Conservation (phyloP, 106 monocot species). For the Gastrodia elata region DNA sequence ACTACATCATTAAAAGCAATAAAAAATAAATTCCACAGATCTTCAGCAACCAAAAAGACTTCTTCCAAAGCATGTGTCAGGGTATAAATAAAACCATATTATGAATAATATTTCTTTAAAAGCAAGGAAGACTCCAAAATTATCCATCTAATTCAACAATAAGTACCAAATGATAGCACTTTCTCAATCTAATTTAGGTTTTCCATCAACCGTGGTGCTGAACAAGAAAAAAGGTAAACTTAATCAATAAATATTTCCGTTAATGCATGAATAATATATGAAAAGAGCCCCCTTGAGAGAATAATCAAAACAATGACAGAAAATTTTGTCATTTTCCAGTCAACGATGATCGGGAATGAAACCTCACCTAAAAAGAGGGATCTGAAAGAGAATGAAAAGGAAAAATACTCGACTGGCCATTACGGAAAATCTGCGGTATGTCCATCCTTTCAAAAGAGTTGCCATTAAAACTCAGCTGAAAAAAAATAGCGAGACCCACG, state of each 20-base stretch:
- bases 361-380: conserved; percentile 11
- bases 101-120: not conserved
- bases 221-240: not conserved
- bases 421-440: conserved; percentile 2
- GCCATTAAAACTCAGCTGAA: not conserved
- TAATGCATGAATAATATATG: not conserved
- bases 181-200: conserved; percentile 1
- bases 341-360: not conserved
- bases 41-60: not conserved
- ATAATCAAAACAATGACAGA: not conserved
- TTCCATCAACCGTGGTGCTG: not conserved
- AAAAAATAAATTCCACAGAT: not conserved
- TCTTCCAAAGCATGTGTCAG: not conserved
- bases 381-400: conserved; percentile 8
- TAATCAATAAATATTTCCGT: not conserved
- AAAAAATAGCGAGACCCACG: too few species aligned
- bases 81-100: not conserved
- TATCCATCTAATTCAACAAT: not conserved
- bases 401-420: conserved; percentile 7
- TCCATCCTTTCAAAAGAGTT: conserved; percentile 2
- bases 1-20: not conserved
- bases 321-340: not conserved
- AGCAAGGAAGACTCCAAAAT: not conserved
- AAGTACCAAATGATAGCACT: not conserved
- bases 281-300: not conserved